Conservation (phyloP, 352 stramenopile genomes). For the Blastocystis sp. region DNA sequence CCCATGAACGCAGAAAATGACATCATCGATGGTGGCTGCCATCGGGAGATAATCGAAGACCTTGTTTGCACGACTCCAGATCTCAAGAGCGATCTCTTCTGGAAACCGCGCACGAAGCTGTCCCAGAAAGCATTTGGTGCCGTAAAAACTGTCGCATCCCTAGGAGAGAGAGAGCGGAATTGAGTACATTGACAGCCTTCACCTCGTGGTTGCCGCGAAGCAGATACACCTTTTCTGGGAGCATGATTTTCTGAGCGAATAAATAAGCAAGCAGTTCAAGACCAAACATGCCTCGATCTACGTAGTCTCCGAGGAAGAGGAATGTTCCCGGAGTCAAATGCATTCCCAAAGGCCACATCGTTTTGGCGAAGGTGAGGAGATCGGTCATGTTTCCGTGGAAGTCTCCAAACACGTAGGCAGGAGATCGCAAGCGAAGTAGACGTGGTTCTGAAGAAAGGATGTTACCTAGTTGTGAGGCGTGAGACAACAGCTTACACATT, state of each 20-base stretch:
- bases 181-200: slow-evolving; percentile 71
- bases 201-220: slow-evolving; percentile 82
- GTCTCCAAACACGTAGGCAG: slow-evolving; percentile 85
- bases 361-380: slow-evolving; percentile 86
- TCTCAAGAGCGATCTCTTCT: slow-evolving; percentile 72
- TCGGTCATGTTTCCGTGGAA: slow-evolving; percentile 86
- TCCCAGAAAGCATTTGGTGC: slow-evolving; percentile 74
- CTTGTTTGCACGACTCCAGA: slow-evolving; percentile 80
- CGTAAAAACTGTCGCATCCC: slow-evolving; percentile 81
- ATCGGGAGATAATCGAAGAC: slow-evolving; percentile 83
- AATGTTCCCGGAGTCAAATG: slow-evolving; percentile 84
- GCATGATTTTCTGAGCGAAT: slow-evolving; percentile 82
- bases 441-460: slow-evolving; percentile 70
- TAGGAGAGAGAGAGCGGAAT: slow-evolving; percentile 62
- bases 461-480: slow-evolving; percentile 66
- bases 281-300: slow-evolving; percentile 85
- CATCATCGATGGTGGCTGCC: slow-evolving; percentile 80
- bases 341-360: slow-evolving; percentile 87
- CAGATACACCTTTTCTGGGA: slow-evolving; percentile 77
- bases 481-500: neutral
- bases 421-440: slow-evolving; percentile 78
- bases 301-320: slow-evolving; percentile 86
- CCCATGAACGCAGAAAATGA: slow-evolving; percentile 87
- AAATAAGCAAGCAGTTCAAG: slow-evolving; percentile 85
- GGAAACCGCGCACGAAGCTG: slow-evolving; percentile 78